Evolutionary conservation across 1,284 basidiomycete species (phyloP).

Genomic region (Pseudozyma thailandica): DNA sequence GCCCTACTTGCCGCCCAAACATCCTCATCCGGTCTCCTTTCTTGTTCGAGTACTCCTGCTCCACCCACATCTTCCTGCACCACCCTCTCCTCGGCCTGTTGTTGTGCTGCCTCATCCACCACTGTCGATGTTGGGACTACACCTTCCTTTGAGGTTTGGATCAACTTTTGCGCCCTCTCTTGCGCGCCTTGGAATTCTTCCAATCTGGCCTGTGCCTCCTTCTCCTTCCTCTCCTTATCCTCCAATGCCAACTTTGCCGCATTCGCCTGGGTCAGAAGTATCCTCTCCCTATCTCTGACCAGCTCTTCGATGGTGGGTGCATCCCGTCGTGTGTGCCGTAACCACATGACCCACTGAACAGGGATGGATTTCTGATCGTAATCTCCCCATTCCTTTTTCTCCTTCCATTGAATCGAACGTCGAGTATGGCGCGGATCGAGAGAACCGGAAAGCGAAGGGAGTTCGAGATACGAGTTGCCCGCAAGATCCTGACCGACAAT

Average conservation of each 20-base stretch:
- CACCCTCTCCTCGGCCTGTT: constrained; percentile 5
- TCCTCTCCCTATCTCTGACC: constrained; percentile 23
- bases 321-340: constrained; percentile 57
- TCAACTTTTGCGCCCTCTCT: constrained; percentile 15
- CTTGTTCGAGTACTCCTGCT: constrained; percentile 10
- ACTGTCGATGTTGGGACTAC: constrained; percentile 19
- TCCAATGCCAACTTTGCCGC: constrained; percentile 25
- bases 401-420: constrained; percentile 47
- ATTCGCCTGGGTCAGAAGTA: constrained; percentile 32
- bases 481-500: constrained; percentile 59
- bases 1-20: constrained; percentile 47
- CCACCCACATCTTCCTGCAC: background rate
- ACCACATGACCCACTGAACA: constrained; percentile 65
- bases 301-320: constrained; percentile 57
- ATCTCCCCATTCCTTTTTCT: constrained; percentile 49
- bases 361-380: constrained; percentile 61
- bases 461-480: constrained; percentile 60
- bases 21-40: constrained; percentile 26
- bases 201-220: constrained; percentile 14
- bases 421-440: constrained; percentile 57
- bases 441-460: constrained; percentile 54
- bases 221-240: constrained; percentile 13
- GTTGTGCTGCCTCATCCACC: constrained; percentile 9
- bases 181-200: constrained; percentile 22
- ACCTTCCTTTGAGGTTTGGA: background rate